Percentiles rank a stretch among this genome's conserved stretches.
Evolutionary conservation across 2,329 filamentous ascomycete species (phyloP).

Genomic region (Corniculantispora saksenae): DNA sequence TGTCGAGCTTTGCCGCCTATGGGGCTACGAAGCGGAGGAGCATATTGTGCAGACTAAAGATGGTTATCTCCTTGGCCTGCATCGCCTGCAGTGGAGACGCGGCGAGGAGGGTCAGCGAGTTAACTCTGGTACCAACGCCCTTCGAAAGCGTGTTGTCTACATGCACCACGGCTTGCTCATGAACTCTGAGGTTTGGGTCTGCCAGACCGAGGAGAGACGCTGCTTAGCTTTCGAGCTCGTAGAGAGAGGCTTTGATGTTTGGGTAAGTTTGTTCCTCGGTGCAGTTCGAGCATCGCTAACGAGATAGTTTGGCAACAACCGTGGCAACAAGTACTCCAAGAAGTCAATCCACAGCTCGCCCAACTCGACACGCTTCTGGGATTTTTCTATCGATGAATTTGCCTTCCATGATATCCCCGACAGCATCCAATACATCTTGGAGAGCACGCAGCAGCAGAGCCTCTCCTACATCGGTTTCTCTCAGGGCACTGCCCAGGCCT

Average conservation of each 20-base stretch:
- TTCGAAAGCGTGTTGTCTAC: constrained; percentile 85
- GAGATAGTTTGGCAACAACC: constrained; percentile 85
- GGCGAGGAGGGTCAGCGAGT: constrained; percentile 79
- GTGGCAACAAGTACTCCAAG: constrained; percentile 98
- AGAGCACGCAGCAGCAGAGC: constrained; percentile 77
- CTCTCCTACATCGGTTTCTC: constrained; percentile 97
- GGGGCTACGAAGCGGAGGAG: constrained; percentile 91
- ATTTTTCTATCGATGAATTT: constrained; percentile 98
- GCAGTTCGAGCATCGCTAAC: constrained; percentile 27
- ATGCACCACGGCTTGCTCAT: constrained; percentile 95
- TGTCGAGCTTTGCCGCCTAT: constrained; percentile 87
- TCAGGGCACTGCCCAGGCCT: constrained; percentile 94
- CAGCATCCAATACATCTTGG: constrained; percentile 87
- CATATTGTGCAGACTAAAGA: constrained; percentile 94
- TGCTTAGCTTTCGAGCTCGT: constrained; percentile 88
- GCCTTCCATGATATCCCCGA: constrained; percentile 97
- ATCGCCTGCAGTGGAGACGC: constrained; percentile 79
- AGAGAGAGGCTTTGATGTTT: constrained; percentile 92
- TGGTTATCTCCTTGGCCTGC: constrained; percentile 87
- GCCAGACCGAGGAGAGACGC: constrained; percentile 80
- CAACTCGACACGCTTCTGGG: constrained; percentile 80
- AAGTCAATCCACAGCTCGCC: constrained; percentile 81
- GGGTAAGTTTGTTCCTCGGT: constrained; percentile 56
- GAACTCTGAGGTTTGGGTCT: constrained; percentile 99
- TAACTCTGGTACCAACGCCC: constrained; percentile 67